Percentiles rank a stretch among this genome's conserved stretches.
These are phyloP conservation scores for Fusarium tuaranense DNA, from an alignment of 2,329 filamentous ascomycete species.

Conservation along the genomic window DNA sequence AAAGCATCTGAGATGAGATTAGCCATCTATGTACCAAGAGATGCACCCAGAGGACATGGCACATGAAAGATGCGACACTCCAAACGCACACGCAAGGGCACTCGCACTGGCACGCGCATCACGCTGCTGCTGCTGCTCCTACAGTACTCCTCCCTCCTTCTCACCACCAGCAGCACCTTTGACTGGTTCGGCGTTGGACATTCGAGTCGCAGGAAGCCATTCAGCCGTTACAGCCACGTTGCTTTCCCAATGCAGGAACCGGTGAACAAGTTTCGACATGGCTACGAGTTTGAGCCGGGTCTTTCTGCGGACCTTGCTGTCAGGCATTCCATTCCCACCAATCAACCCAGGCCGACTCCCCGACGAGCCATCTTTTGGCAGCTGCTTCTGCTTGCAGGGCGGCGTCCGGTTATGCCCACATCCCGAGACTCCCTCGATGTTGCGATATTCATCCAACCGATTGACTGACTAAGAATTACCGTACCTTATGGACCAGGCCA, in stretches of 20 bases:
- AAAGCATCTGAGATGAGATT: neutral
- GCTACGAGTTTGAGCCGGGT: constrained; percentile 38
- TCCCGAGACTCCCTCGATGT: constrained; percentile 19
- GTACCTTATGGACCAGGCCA: constrained; percentile 6
- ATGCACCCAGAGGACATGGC: neutral
- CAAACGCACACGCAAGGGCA: neutral
- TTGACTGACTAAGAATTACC: neutral
- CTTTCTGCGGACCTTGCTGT: constrained; percentile 32
- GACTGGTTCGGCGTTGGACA: constrained; percentile 7
- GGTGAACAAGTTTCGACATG: constrained; percentile 44
- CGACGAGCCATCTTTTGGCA: neutral
- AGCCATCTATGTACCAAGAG: neutral
- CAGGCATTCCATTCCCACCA: constrained; percentile 38
- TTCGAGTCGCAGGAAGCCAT: constrained; percentile 12
- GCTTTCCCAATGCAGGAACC: constrained; percentile 50
- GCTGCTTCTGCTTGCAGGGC: neutral
- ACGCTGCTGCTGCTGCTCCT: neutral
- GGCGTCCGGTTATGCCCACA: neutral
- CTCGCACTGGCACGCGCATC: neutral
- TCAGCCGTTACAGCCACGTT: constrained; percentile 38
- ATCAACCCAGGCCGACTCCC: constrained; percentile 13
- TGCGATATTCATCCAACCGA: constrained; percentile 21
- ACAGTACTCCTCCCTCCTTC: neutral
- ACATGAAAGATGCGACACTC: constrained; percentile 1
- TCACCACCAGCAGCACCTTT: neutral